Base-by-base conservation (phyloP, 1,284 basidiomycete species). In the Amylostereum chailletii region DNA sequence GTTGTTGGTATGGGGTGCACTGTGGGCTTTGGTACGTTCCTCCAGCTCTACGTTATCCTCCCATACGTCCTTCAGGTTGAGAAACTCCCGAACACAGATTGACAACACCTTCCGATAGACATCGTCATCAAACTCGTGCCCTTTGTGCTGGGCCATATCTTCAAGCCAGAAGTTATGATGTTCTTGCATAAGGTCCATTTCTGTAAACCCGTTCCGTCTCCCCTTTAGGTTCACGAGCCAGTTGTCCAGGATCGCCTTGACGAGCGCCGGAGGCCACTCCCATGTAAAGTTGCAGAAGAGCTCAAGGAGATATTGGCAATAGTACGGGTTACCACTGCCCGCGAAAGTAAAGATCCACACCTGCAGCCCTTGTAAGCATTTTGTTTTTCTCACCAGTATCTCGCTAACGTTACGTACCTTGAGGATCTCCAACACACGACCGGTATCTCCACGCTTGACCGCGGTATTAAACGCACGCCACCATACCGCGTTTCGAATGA, bases 41-140 rank as follows among this genome's bases (percentile, higher is more conserved):
- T 58, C 50, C 1, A 66, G 46, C 5, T 42, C 45, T 2, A 63
- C 60, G 0, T 39, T 41, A 2, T 57, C 53, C 44, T 65, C 61
- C 53, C 66, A 61, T 41, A 64, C 57, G 26, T 65, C 59, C 40
- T 64, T 66, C 5, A 68, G 49, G 0, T 45, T 53, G 1, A 65
- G 52, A 50, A 68, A 65, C 29, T 60, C 51, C 41, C 60, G 56
- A 9, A 66, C 58, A 39, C 64, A 60, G 42, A 59, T 55, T 2
- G 63, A 60, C 7, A 65, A 47, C 4, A 60, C 53, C 7, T 57
- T 37, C 0, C 61, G 55, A 45, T 63, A 66, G 51, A 60, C 64
- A 2, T 52, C 37, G 10, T 63, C 57, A 27, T 61, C 59, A 51
- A 65, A 66, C 34, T 64, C 59, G 27, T 60, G 57, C 7, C 61